phyloP scores from a whole-genome alignment of 768 basidiomycete species.

The Fistulinella prunicolor region DNA sequence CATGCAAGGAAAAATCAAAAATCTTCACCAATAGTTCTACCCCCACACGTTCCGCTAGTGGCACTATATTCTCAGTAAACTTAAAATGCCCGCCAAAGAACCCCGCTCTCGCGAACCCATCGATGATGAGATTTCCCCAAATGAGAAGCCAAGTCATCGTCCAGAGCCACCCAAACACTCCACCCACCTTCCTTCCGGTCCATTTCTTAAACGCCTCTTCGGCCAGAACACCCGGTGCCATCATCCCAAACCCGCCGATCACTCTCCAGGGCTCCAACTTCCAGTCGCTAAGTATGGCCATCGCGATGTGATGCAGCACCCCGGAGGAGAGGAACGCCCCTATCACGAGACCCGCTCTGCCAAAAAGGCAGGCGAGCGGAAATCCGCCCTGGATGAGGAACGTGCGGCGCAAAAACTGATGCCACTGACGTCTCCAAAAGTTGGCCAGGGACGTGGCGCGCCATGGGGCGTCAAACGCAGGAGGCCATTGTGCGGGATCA shows the following conservation, averaged over 20 bases:
- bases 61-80: background rate
- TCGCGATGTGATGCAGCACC: constrained; percentile 48
- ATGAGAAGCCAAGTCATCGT: constrained; percentile 25
- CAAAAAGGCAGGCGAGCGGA: constrained; percentile 38
- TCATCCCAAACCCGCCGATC: constrained; percentile 51
- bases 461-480: constrained; percentile 33
- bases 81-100: constrained; percentile 2
- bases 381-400: constrained; percentile 32
- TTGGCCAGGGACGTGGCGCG: constrained; percentile 31
- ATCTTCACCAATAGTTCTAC: constrained; percentile 6
- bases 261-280: constrained; percentile 42
- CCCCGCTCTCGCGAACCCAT: constrained; percentile 18
- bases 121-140: constrained; percentile 24
- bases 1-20: constrained; percentile 13
- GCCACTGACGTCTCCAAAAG: constrained; percentile 41
- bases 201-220: constrained; percentile 33
- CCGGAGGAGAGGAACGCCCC: constrained; percentile 58
- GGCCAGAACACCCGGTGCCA: constrained; percentile 46
- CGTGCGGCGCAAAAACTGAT: constrained; percentile 32
- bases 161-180: constrained; percentile 35
- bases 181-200: constrained; percentile 29
- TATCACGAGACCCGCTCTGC: constrained; percentile 46
- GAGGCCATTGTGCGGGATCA: constrained; percentile 31
- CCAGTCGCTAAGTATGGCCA: constrained; percentile 51
- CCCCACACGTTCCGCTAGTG: background rate